Evolutionary conservation across 352 stramenopile species (phyloP), one percentile per base, ranked within the genome.

Genomic region (Globisporangium ultimum): DNA sequence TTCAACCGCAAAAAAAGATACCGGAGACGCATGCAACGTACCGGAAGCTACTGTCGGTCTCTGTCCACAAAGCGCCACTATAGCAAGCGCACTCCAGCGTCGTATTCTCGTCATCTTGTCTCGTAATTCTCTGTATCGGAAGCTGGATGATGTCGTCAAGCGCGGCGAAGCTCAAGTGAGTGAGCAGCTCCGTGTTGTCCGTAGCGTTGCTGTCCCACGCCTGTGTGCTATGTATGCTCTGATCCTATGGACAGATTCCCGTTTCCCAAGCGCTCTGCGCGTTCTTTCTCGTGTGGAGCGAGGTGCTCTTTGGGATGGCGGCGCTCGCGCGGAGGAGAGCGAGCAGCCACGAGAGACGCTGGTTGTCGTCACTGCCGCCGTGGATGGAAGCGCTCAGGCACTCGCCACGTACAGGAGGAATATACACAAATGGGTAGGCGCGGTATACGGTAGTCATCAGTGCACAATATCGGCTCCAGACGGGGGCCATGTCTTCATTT

Each of bases 41-140:
- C 53, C 53, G 38, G 41, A 48, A 51, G 21, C 48, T 38, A 41
- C 9, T 21, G 38, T n/a, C 11, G 17, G 10, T 34, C 3, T 46
- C 32, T 38, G 17, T 42, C 40, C 18, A n/a, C 28, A 36, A 10
- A 58, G 53, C 21, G 17, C 20, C 18, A n/a, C 21, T 41, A 43
- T 38, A 14, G 49, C 38, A 8, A 45, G 40, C 40, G 12, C 17
- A n/a, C 8, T 18, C 53, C 53, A 58, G 17, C 5, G 47, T 11
- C 10, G 53, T 58, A 58, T 58, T 58, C 53, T 58, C 53, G 53
- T 12, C 53, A 58, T 58, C 28, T 6, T 36, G 40, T 5, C 40
- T 18, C 12, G 2, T 15, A 2, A 8, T 18, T 15, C 11, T 45
- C 1, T 45, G 12, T 15, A 43, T 17, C n/a, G n/a, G n/a, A n/a